Base-by-base conservation (phyloP, 2,329 filamentous ascomycete species). In the Fusarium pseudocircinatum region DNA sequence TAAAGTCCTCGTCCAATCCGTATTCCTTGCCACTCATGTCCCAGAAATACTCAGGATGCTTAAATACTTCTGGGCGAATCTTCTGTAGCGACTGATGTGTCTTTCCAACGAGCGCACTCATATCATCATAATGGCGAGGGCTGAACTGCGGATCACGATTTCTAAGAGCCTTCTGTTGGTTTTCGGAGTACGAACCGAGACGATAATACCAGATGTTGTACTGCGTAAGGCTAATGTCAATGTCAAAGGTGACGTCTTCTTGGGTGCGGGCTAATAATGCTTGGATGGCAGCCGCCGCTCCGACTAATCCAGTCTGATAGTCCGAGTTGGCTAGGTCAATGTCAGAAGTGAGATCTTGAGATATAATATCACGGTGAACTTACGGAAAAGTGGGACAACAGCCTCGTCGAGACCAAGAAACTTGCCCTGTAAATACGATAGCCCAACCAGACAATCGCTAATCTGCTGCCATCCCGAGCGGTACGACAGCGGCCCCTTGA, bases 151-250 rank as follows among this genome's bases (percentile, higher is more conserved):
- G n/a, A 20, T 34, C 28, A 14, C 30, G 30, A 11, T 20, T 36
- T 26, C 39, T 22, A 7, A 44, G 28, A 8, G 30, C 16, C 40
- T 53, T 44, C 18, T 46, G 9, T 9, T 47, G 39, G 14, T 12
- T 30, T 12, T 34, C 54, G 4, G 40, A 47, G 54, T 46, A 58
- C 12, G 12, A 20, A 4, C 54, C 54, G 4, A 57, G 28, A 5
- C 22, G 18, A 28, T 57, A 57, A 47, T 57, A 57, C 54, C 54
- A 57, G n/a, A 57, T 57, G 12, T 57, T 57, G n/a, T 57, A 57
- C 20, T 57, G 54, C 18, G 54, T 57, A 13, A 57, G 54, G n/a
- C 54, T 47, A 11, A 57, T 57, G 7, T 57, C 54, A 18, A 57
- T 57, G 54, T 57, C 54, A 22, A 57, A 57, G 7, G 54, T 57